Base-by-base conservation (phyloP, 2,329 filamentous ascomycete genomes). In the Aspergillus sp. region DNA sequence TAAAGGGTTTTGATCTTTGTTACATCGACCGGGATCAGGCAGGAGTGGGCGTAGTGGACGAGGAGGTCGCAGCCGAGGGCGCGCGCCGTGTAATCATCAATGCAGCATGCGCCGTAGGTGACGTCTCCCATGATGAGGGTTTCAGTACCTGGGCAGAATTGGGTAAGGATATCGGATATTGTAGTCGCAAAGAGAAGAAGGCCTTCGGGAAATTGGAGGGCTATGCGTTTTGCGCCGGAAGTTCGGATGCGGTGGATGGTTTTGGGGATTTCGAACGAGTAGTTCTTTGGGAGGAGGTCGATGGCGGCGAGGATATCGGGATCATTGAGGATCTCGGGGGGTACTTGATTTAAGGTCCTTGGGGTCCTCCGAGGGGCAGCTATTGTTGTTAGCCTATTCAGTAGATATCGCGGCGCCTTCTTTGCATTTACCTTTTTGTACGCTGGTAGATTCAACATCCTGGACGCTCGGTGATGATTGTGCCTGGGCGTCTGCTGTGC, bases 61-160 rank as follows among this genome's bases (percentile, higher is more conserved):
- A 99, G 82, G 6, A 99, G 80, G 67, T 99, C 95, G 73, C 95
- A 99, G 2, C 92, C 95, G 21, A 99, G 83, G 0, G 96, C 95
- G 45, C 93, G 83, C 1, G 95, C 96, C 0, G 95, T 99, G 77
- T 96, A 99, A 77, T 99, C 95, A 73, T 99, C 95, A 67, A 99
- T 97, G 72, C 95, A 99, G 80, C 95, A 99, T 21, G 95, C 95
- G 62, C 95, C 95, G 73, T 99, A 99, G 1, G 95, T 99, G 44
- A 99, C 95, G 73, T 99, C 95, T 60, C 95, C 95, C 95, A 99
- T 99, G 74, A 99, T 99, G 54, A 98, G 82, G 2, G 93, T 98
- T 73, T 96, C 91, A 41, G 90, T 89, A 1, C 90, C 92, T 0
- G 91, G 89, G 70, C 95, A 99, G 79, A 99, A 99, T 71, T 93